phyloP scores from a whole-genome alignment of 1,284 basidiomycete genomes.

The Chalciporus sp. region DNA sequence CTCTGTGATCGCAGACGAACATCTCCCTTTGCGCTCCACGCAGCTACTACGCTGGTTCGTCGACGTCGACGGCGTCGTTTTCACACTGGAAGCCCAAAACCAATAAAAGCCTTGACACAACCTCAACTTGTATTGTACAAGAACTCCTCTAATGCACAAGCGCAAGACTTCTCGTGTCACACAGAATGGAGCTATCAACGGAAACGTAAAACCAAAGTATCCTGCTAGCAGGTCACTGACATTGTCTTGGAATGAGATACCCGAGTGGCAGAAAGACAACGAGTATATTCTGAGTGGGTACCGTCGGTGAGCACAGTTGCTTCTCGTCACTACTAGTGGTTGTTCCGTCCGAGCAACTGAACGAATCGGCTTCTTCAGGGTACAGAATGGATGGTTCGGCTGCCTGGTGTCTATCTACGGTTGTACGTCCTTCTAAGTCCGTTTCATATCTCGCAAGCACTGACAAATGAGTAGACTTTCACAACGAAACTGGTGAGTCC shows the following conservation, averaged over 20 bases:
- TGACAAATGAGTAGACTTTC: conserved; percentile 56
- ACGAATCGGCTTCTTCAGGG: conserved; percentile 39
- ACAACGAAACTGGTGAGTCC: conserved; percentile 77
- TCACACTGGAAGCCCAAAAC: background rate
- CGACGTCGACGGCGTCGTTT: background rate
- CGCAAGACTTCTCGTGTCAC: conserved; percentile 10
- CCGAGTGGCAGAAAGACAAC: conserved; percentile 75
- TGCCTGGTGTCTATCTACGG: conserved; percentile 71
- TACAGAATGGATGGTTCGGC: conserved; percentile 63
- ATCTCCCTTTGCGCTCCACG: background rate
- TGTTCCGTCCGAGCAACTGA: conserved; percentile 14
- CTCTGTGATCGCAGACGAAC: background rate
- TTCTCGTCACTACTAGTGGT: conserved; percentile 8
- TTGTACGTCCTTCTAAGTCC: conserved; percentile 53
- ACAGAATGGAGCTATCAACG: conserved; percentile 10
- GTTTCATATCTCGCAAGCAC: conserved; percentile 12
- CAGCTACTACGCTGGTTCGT: background rate
- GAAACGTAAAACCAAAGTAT: conserved; percentile 3
- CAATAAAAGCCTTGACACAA: background rate
- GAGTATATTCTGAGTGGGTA: conserved; percentile 77
- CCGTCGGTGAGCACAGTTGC: conserved; percentile 50
- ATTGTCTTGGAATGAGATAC: conserved; percentile 63
- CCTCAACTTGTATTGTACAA: background rate
- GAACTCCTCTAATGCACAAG: conserved; percentile 20
- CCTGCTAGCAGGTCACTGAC: conserved; percentile 34